These are phyloP conservation scores for Coemansia sp. DNA, from an alignment of 192 early-diverging fungal genomes.

Conservation along the genomic window DNA sequence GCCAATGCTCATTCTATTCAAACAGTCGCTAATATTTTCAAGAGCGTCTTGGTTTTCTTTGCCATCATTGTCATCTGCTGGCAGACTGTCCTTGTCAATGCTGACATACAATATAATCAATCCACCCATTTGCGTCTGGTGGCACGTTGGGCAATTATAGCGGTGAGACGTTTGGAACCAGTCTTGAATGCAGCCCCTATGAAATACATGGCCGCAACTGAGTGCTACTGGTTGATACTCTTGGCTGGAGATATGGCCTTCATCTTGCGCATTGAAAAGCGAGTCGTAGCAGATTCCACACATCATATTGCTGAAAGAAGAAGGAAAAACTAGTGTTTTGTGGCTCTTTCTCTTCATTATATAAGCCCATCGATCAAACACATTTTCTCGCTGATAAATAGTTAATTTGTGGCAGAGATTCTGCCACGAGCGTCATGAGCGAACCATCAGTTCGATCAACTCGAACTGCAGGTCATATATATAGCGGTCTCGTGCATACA, in stretches of 20 bases:
- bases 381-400: no score
- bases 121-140: not conserved
- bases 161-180: not conserved
- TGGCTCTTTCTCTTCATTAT: no score
- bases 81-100: not conserved
- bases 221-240: not conserved
- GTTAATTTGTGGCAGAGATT: no score
- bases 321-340: not conserved
- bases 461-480: no score
- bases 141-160: not conserved
- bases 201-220: not conserved
- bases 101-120: not conserved
- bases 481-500: no score
- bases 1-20: not conserved
- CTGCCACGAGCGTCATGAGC: no score
- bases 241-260: not conserved
- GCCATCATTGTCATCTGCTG: not conserved
- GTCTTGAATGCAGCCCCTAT: not conserved
- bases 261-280: not conserved
- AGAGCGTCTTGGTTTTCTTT: not conserved
- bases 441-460: no score
- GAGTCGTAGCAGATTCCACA: slow-evolving; percentile 5
- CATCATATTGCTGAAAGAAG: not conserved
- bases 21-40: not conserved
- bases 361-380: no score